phyloP scores from a whole-genome alignment of 306 rosid genomes.

The Vicia villosa region DNA sequence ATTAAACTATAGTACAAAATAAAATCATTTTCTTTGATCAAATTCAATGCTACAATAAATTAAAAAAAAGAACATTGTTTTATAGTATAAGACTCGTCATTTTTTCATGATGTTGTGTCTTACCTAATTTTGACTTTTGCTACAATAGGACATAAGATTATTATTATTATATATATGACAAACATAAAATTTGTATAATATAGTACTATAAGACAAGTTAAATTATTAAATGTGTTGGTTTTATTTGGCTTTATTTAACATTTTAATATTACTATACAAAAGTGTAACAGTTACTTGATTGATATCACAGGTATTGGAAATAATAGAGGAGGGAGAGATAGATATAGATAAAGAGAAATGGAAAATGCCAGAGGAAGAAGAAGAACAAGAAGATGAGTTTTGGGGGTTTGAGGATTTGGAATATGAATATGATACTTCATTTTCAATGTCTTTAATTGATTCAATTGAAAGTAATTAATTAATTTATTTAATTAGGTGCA shows the following conservation, averaged over 20 bases:
- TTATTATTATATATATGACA: background rate
- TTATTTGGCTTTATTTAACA: background rate
- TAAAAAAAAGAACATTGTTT: background rate
- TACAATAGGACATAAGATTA: slow-evolving; percentile 14
- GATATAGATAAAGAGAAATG: slow-evolving; percentile 70
- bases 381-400: slow-evolving; percentile 68
- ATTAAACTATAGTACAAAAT: slow-evolving; percentile 25
- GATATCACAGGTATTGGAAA: slow-evolving; percentile 65
- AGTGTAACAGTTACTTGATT: background rate
- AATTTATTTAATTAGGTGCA: slow-evolving; percentile 15
- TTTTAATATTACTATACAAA: background rate
- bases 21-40: background rate
- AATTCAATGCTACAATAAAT: slow-evolving; percentile 1
- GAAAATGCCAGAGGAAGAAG: slow-evolving; percentile 85
- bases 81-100: too few relatives aligned
- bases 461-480: slow-evolving; percentile 53
- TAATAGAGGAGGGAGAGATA: slow-evolving; percentile 67
- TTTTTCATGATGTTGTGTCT: slow-evolving; percentile 38
- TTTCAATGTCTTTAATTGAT: slow-evolving; percentile 67
- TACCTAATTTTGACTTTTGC: slow-evolving; percentile 45
- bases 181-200: background rate
- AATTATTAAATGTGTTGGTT: slow-evolving; percentile 16
- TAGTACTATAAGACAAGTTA: background rate
- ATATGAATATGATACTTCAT: slow-evolving; percentile 73
- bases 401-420: slow-evolving; percentile 95